Base-by-base conservation (phyloP, 108 stramenopile genomes). In the Asterionellopsis glacialis region DNA sequence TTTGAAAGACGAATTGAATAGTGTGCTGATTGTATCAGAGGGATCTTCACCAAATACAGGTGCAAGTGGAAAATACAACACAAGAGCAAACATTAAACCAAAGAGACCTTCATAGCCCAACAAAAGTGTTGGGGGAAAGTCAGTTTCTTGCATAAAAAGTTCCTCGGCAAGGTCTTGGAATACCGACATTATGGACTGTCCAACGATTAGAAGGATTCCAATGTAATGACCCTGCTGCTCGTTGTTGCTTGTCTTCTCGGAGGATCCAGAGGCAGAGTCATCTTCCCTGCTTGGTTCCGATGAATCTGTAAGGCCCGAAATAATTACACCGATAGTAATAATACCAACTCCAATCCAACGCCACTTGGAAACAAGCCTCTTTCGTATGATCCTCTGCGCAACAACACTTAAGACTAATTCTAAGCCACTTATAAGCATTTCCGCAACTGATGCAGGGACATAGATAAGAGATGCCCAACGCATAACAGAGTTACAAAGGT, bases 71-170 rank as follows among this genome's bases (percentile, higher is more conserved):
- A 54, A 21, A 57, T 68, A 72, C 11, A 72, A 45, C 11, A 57
- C 41, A 2, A 75, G 21, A 41, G 61, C 74, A 44, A 79, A 21
- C 10, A 51, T 3, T 6, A 75, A 49, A 1, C 74, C 78, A 49
- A 63, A 75, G 11, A 62, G 44, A 18, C 78, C 78, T 45, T 75
- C 74, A 70, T 69, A 51, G 11, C 78, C 78, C 28, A 79, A 40
- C 42, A 79, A 51, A 26, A 64, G 60, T 12, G 58, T 63, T 2
- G 78, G 60, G 7, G 78, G 72, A 21, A 79, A 66, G 39, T 72
- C 61, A 12, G 66, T 42, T n/a, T 59, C 74, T 38, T 79, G 78
- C 74, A 79, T 59, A 51, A 79, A 79, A 38, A 79, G 28, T 61
- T 75, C 78, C 45, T 75, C 74, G 1, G 65, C 43, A 3, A 79